Base-by-base conservation (phyloP, 2,329 filamentous ascomycete species). In the Teratosphaeriaceae sp. region DNA sequence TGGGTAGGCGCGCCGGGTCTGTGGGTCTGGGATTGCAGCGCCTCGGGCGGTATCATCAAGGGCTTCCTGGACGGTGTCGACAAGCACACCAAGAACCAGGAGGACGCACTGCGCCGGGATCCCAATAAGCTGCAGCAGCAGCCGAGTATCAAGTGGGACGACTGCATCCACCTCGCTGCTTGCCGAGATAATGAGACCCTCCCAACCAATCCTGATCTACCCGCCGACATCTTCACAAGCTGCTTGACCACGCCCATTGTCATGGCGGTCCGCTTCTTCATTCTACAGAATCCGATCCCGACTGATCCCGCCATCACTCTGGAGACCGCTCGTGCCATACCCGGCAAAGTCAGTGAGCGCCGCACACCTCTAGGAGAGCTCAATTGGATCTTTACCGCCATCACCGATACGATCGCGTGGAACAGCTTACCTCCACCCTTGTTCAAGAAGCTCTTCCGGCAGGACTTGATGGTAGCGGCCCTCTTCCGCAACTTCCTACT, bases 331-430 rank as follows among this genome's bases (percentile, higher is more conserved):
- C 85, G 88, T 64, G 86, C 88, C 57, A 84, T 98, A 15, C 89
- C 90, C 2, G 92, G 92, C 24, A 82, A 88, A 49, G 77, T 97
- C 31, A 90, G 95, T 60, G 92, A 98, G 66, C 79, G 92, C 47
- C 78, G 92, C 59, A 97, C 92, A 38, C 92, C 92, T 7, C 75
- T 98, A 24, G 92, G 92, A 49, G 92, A 98, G 67, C 73, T 98
- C 12, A 98, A 98, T 60, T 98, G 92, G 92, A 98, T 98, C 26
- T 97, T 98, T 61, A 98, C 92, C 1, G 92, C 92, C 42, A 97
- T 98, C 52, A 98, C 92, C 0, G 92, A 98, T 62, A 97, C 90
- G 1, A 98, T 98, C 57, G 92, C 92, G 0, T 98, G 92, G 92
- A 97, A 94, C 23, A 94, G 88, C 4, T 70, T 98, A 3, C 87